Evolutionary conservation across 352 stramenopile genomes (phyloP).

Genomic region (Phytophthora palmivora): DNA sequence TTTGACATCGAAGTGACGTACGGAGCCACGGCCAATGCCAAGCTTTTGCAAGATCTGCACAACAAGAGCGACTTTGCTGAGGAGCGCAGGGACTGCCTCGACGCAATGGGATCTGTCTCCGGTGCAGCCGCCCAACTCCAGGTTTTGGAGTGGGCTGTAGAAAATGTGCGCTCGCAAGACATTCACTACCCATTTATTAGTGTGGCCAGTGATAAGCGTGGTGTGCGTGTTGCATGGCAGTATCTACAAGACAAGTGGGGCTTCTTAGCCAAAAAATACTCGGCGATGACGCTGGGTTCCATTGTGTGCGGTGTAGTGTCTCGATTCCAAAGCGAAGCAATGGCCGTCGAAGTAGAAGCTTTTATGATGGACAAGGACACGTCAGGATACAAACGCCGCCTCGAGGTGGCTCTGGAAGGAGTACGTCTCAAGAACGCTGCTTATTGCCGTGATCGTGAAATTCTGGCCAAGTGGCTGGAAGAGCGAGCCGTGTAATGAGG

Average conservation of each 20-base stretch:
- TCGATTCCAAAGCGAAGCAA: constrained; percentile 55
- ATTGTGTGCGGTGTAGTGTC: constrained; percentile 51
- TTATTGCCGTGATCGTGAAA: constrained; percentile 59
- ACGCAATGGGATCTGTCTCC: constrained; percentile 59
- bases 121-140: constrained; percentile 51
- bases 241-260: constrained; percentile 78
- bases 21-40: constrained; percentile 48
- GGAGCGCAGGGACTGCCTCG: constrained; percentile 69
- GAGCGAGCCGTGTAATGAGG: constrained; percentile 29
- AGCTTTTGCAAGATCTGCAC: constrained; percentile 71
- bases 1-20: constrained; percentile 59
- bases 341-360: constrained; percentile 58
- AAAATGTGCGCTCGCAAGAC: constrained; percentile 74
- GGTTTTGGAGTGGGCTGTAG: constrained; percentile 80
- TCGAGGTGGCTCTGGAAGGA: constrained; percentile 64
- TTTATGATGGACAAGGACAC: constrained; percentile 70
- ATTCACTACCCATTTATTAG: constrained; percentile 59
- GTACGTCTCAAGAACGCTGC: constrained; percentile 64
- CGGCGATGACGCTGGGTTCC: constrained; percentile 53
- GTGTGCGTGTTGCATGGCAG: constrained; percentile 65
- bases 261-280: constrained; percentile 61
- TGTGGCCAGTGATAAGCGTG: constrained; percentile 57
- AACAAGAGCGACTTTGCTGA: constrained; percentile 70
- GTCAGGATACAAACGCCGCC: constrained; percentile 55
- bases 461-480: constrained; percentile 65